A percentile compares a stretch with the other conserved stretches of the same genome.
phyloP scores from a whole-genome alignment of 257 asterid species.

The Solanum chiquidenum region DNA sequence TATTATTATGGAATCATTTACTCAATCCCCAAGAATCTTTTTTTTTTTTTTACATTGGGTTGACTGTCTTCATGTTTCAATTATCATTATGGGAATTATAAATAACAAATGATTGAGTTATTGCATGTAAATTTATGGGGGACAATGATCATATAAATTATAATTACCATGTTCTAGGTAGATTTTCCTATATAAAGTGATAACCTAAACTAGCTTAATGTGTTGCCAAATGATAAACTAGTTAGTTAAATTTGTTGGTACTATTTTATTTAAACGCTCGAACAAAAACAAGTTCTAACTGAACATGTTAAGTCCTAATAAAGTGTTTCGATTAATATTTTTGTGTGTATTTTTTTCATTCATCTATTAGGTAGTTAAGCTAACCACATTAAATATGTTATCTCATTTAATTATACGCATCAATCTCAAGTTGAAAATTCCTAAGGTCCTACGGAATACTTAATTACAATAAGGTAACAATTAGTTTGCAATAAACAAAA shows the following conservation, averaged over 20 bases:
- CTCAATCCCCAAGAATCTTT: neutral
- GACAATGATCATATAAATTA: neutral
- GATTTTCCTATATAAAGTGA: neutral
- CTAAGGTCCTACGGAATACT: too few relatives aligned
- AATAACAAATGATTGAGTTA: neutral
- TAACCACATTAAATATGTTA: too few relatives aligned
- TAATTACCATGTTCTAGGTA: neutral
- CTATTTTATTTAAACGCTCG: too few relatives aligned
- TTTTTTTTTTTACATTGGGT: neutral
- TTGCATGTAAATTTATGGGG: neutral
- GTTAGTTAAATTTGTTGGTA: neutral
- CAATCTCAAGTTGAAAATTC: too few relatives aligned
- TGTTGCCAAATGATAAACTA: neutral
- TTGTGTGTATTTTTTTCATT: too few relatives aligned
- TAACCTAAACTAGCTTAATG: neutral
- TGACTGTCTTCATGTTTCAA: neutral
- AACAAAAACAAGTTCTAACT: neutral
- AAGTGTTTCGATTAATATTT: neutral
- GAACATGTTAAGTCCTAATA: neutral
- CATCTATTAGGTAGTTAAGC: too few relatives aligned
- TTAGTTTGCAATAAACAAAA: neutral
- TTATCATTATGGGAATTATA: neutral
- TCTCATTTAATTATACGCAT: too few relatives aligned
- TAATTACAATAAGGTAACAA: neutral
- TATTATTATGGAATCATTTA: neutral